A percentile compares a stretch with the other conserved stretches of the same genome.
These are phyloP conservation scores for Pisolithus marmoratus DNA, from an alignment of 768 basidiomycete genomes.

Conservation along the genomic window DNA sequence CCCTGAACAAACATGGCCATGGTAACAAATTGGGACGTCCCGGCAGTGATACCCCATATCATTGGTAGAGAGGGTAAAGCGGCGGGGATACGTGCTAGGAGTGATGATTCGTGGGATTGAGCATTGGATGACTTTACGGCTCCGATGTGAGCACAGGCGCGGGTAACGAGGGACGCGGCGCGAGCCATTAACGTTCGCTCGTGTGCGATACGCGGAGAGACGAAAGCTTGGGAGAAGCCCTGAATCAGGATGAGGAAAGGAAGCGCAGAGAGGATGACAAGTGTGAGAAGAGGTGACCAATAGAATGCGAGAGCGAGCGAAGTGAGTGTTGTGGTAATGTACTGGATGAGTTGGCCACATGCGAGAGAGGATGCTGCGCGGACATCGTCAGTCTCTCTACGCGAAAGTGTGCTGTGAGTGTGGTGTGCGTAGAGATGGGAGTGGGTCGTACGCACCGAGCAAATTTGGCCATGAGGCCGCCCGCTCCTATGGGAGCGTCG, in stretches of 20 bases:
- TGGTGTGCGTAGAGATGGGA: neutral
- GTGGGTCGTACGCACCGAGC: slow-evolving; percentile 45
- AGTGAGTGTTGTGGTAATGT: slow-evolving; percentile 72
- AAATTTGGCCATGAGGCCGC: slow-evolving; percentile 92
- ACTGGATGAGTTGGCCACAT: slow-evolving; percentile 72
- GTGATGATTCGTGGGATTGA: slow-evolving; percentile 45
- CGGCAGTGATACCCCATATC: slow-evolving; percentile 73
- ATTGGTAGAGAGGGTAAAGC: slow-evolving; percentile 51
- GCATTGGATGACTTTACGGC: slow-evolving; percentile 96
- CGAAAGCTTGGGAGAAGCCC: slow-evolving; percentile 62
- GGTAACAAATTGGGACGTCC: slow-evolving; percentile 71
- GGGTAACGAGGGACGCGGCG: slow-evolving; percentile 78
- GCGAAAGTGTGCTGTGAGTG: slow-evolving; percentile 4
- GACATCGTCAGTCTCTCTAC: slow-evolving; percentile 92
- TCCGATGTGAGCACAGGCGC: slow-evolving; percentile 67
- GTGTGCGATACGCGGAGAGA: slow-evolving; percentile 56
- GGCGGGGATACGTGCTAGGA: slow-evolving; percentile 37
- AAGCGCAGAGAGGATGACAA: slow-evolving; percentile 88
- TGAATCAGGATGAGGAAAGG: slow-evolving; percentile 79
- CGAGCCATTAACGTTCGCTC: slow-evolving; percentile 65
- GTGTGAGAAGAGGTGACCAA: slow-evolving; percentile 76
- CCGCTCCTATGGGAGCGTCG: slow-evolving; percentile 64
- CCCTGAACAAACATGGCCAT: slow-evolving; percentile 94
- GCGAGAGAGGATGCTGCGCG: slow-evolving; percentile 79
- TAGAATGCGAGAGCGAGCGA: slow-evolving; percentile 78